These are phyloP conservation scores for Aspergillus nidulans DNA, from an alignment of 495 filamentous ascomycete genomes.

Conservation along the genomic window DNA sequence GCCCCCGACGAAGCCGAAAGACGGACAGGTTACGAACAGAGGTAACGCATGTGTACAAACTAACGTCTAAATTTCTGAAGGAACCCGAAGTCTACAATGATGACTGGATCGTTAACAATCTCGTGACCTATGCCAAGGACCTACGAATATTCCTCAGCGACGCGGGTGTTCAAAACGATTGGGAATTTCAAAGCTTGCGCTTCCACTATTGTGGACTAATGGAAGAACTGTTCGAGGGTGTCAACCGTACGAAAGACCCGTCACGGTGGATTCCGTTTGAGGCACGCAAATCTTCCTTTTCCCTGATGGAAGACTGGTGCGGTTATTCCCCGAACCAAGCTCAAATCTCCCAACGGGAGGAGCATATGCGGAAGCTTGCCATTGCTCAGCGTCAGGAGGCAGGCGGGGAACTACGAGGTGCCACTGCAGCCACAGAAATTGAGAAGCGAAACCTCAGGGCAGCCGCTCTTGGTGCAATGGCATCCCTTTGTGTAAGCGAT, in stretches of 20 bases:
- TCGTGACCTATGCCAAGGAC: conserved; percentile 86
- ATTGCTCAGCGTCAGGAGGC: conserved; percentile 61
- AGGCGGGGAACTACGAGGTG: conserved; percentile 61
- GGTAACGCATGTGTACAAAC: conserved; percentile 90
- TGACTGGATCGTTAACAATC: conserved; percentile 88
- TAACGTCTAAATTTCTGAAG: conserved; percentile 87
- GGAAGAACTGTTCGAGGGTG: conserved; percentile 86
- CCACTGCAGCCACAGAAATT: conserved; percentile 89
- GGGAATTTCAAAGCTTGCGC: conserved; percentile 88
- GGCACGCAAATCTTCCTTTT: conserved; percentile 85
- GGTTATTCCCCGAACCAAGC: conserved; percentile 89
- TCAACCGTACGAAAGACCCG: conserved; percentile 81
- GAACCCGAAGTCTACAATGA: conserved; percentile 75
- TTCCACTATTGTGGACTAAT: conserved; percentile 91
- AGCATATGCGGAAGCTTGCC: conserved; percentile 78
- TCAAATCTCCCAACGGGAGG: conserved; percentile 77
- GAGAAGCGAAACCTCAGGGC: conserved; percentile 89
- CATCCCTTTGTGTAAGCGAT: conserved; percentile 71
- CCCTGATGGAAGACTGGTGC: conserved; percentile 98
- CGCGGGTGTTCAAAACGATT: conserved; percentile 89
- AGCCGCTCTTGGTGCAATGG: conserved; percentile 93
- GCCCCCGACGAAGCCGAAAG: conserved; percentile 66
- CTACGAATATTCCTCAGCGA: conserved; percentile 91
- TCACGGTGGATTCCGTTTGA: conserved; percentile 95
- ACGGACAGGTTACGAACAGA: conserved; percentile 87